These are phyloP conservation scores for Phaffia tasmanica DNA, from an alignment of 768 basidiomycete species.

Conservation along the genomic window DNA sequence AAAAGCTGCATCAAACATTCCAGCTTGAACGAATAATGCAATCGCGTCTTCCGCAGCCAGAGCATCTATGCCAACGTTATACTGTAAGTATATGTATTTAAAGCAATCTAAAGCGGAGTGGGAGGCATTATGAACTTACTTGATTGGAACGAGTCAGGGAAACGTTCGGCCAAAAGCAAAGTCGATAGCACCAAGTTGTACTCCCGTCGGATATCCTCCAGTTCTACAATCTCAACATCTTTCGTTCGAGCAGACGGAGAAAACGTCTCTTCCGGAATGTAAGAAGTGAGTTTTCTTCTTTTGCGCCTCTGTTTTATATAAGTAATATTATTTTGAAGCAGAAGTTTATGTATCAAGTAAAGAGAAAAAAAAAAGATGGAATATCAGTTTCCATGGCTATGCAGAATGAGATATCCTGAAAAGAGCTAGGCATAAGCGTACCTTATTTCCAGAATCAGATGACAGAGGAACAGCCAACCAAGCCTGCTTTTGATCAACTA, in stretches of 20 bases:
- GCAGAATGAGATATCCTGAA: no score
- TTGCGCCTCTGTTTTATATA: slow-evolving; percentile 49
- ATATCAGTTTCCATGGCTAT: not conserved
- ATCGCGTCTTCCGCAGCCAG: slow-evolving; percentile 50
- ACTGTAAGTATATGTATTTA: slow-evolving; percentile 1
- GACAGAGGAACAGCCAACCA: slow-evolving; percentile 67
- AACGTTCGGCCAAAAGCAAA: slow-evolving; percentile 59
- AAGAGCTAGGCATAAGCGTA: not conserved
- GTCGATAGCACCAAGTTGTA: slow-evolving; percentile 64
- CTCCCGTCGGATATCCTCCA: slow-evolving; percentile 48
- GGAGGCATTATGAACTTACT: slow-evolving; percentile 42
- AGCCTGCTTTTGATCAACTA: slow-evolving; percentile 66
- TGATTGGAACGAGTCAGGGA: slow-evolving; percentile 47
- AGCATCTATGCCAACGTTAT: slow-evolving; percentile 26
- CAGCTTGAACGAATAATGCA: slow-evolving; percentile 62
- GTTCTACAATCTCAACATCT: slow-evolving; percentile 65
- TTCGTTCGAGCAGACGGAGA: slow-evolving; percentile 44
- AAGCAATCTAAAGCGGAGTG: not conserved
- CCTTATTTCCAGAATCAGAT: slow-evolving; percentile 17
- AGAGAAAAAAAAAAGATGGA: not conserved
- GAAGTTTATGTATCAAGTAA: not conserved
- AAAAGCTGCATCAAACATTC: slow-evolving; percentile 69
- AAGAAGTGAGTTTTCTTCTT: slow-evolving; percentile 57
- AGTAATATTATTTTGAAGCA: not conserved
- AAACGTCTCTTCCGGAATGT: slow-evolving; percentile 67